Conservation (phyloP, 192 early-diverging fungal species). For the Dispira simplex region DNA sequence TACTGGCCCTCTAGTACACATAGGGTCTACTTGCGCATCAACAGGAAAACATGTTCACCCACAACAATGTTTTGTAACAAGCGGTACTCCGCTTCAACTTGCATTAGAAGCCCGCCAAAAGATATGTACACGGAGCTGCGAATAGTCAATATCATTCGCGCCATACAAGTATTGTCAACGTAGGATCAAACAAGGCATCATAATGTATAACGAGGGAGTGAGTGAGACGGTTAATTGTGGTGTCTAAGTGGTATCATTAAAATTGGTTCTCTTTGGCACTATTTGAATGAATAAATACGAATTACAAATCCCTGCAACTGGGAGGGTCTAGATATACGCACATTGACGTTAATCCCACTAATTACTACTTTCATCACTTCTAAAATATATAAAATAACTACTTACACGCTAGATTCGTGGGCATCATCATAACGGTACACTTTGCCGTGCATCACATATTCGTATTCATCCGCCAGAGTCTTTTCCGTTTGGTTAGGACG, state of each 20-base stretch:
- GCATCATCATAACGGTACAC: constrained; percentile 90
- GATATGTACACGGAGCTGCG: constrained; percentile 72
- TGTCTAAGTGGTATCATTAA: background rate
- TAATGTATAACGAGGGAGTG: background rate
- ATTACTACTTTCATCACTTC: background rate
- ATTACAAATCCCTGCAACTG: background rate
- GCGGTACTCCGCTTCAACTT: constrained; percentile 68
- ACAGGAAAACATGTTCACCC: constrained; percentile 81
- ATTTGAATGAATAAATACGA: background rate
- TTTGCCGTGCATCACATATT: constrained; percentile 98
- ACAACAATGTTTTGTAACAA: constrained; percentile 67
- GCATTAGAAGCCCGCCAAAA: constrained; percentile 86
- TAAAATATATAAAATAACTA: constrained; percentile 9
- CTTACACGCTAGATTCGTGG: constrained; percentile 50
- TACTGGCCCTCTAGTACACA: no score
- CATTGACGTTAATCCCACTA: background rate
- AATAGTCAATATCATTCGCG: background rate
- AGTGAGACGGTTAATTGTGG: background rate
- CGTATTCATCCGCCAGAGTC: constrained; percentile 86
- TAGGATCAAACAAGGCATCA: background rate
- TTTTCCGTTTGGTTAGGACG: constrained; percentile 37
- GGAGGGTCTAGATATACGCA: background rate
- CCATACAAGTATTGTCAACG: background rate
- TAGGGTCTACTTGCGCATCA: constrained; percentile 53
- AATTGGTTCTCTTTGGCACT: background rate